phyloP scores from a whole-genome alignment of 2,329 filamentous ascomycete species.

The Trichoderma gracile region DNA sequence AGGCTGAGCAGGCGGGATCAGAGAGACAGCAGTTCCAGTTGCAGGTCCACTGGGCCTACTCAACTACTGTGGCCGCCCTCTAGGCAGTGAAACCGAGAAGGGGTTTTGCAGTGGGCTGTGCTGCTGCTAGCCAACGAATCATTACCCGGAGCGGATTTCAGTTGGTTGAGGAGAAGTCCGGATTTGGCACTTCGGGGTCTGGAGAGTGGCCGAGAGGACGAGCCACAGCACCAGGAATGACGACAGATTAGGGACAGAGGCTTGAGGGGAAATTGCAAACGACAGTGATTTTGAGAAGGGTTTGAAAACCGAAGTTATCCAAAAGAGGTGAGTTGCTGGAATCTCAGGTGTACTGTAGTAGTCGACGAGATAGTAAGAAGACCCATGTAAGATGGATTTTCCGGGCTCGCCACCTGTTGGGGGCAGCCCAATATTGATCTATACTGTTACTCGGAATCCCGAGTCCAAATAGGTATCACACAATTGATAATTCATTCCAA shows the following conservation, averaged over 20 bases:
- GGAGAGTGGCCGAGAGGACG: conserved; percentile 4
- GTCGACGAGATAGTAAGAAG: not conserved
- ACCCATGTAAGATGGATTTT: too few relatives aligned
- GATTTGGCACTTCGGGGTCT: conserved; percentile 7
- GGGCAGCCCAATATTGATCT: not conserved
- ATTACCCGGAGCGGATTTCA: conserved; percentile 7
- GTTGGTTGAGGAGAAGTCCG: not conserved
- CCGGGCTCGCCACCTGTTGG: conserved; percentile 2
- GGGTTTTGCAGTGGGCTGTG: conserved; percentile 8
- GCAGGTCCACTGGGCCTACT: too few relatives aligned
- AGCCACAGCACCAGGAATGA: conserved; percentile 3
- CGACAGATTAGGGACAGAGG: not conserved
- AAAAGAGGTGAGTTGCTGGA: not conserved
- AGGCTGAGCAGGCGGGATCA: not conserved
- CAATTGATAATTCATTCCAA: too few relatives aligned
- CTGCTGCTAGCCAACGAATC: not conserved
- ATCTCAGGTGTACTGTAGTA: not conserved
- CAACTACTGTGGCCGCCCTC: not conserved
- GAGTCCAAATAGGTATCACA: too few relatives aligned
- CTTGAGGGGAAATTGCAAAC: not conserved
- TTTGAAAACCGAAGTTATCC: not conserved
- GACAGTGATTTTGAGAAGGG: not conserved
- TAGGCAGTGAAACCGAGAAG: not conserved
- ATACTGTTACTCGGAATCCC: not conserved
- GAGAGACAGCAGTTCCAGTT: not conserved